Percentiles rank a stretch among this genome's conserved stretches.
These are phyloP conservation scores for Dioscorea zingiberensis DNA, from an alignment of 106 monocot species.

Conservation along the genomic window DNA sequence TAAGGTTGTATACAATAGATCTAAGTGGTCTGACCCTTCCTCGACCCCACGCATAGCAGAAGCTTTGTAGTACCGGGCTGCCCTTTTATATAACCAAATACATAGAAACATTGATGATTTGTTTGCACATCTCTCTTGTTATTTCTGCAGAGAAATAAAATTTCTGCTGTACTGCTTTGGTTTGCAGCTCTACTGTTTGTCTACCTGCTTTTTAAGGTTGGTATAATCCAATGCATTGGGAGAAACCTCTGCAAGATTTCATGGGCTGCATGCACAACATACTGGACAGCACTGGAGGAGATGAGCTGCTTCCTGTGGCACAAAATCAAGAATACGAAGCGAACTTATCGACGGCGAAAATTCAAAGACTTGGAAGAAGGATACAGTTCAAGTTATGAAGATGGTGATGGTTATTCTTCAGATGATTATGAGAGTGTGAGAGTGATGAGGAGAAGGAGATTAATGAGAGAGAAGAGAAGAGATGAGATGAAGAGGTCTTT, in stretches of 20 bases:
- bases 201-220: constrained; percentile 69
- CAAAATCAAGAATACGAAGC: constrained; percentile 63
- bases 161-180: no score
- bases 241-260: constrained; percentile 68
- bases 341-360: constrained; percentile 37
- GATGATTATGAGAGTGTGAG: constrained; percentile 7
- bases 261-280: constrained; percentile 58
- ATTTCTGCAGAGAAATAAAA: no score
- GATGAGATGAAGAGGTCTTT: constrained; percentile 41
- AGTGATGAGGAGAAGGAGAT: constrained; percentile 20
- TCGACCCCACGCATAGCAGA: no score
- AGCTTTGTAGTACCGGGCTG: no score
- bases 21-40: no score
- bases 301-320: constrained; percentile 67
- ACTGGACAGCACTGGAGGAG: constrained; percentile 54
- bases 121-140: no score
- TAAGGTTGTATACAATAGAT: no score
- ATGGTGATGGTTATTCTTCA: constrained; percentile 10
- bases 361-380: constrained; percentile 60
- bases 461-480: constrained; percentile 43
- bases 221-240: constrained; percentile 68
- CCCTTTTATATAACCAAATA: no score
- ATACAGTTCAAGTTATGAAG: constrained; percentile 20
- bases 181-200: constrained; percentile 59
- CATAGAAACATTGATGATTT: no score